Evolutionary conservation across 2,329 filamentous ascomycete species (phyloP).

Genomic region (Didymella sp.): DNA sequence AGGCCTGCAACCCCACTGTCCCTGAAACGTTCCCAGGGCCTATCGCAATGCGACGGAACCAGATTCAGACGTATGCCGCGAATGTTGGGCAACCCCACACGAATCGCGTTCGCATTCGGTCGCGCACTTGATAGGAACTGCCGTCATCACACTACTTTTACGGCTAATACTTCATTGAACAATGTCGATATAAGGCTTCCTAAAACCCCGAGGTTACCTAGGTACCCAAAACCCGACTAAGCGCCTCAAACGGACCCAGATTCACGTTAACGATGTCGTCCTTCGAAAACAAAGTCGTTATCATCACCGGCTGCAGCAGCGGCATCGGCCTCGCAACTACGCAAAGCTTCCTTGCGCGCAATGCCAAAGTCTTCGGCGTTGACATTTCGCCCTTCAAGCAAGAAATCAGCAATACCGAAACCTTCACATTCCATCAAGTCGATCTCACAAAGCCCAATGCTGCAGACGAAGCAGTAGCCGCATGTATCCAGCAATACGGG

Average conservation of each 20-base stretch:
- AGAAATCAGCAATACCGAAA: constrained; percentile 18
- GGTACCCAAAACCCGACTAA: no score
- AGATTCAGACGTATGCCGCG: background rate
- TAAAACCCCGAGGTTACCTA: background rate
- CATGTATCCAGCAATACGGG: constrained; percentile 32
- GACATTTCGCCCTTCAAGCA: constrained; percentile 33
- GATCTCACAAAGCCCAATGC: constrained; percentile 31
- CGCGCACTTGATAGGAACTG: background rate
- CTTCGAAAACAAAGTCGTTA: constrained; percentile 36
- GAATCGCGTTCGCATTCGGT: background rate
- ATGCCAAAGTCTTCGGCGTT: constrained; percentile 40
- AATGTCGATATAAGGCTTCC: background rate
- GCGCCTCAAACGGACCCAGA: no score
- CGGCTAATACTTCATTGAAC: background rate
- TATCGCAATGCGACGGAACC: background rate
- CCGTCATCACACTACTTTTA: background rate
- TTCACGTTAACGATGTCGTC: constrained; percentile 4
- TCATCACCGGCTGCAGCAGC: constrained; percentile 41
- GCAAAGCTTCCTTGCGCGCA: constrained; percentile 31
- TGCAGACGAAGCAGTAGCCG: constrained; percentile 32
- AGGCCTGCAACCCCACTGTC: background rate
- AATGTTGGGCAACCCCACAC: background rate
- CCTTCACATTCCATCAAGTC: constrained; percentile 37
- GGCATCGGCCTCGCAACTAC: constrained; percentile 42
- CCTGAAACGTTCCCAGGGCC: background rate